Percentiles rank a stretch among this genome's conserved stretches.
phyloP scores from a whole-genome alignment of 768 basidiomycete species.

The Suillus decipiens region DNA sequence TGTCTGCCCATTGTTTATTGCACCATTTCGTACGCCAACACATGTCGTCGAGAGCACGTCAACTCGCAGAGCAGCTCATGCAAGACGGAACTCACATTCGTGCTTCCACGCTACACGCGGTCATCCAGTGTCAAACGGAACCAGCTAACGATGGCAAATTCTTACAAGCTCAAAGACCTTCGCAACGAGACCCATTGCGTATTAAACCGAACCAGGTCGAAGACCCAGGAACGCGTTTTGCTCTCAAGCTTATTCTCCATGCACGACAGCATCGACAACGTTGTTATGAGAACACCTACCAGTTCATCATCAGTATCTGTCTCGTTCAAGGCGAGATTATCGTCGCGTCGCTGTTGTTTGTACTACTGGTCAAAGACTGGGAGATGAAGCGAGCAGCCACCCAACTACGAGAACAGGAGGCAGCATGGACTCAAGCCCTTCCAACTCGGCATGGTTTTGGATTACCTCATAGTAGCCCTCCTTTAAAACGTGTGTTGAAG shows the following conservation, averaged over 20 bases:
- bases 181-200: constrained; percentile 18
- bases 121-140: constrained; percentile 32
- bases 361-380: constrained; percentile 63
- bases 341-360: constrained; percentile 72
- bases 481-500: constrained; percentile 33
- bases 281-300: constrained; percentile 62
- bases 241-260: constrained; percentile 51
- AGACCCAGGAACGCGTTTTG: constrained; percentile 46
- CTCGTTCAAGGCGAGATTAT: constrained; percentile 80
- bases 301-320: constrained; percentile 59
- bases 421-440: constrained; percentile 12
- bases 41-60: constrained; percentile 46
- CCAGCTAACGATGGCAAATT: constrained; percentile 18
- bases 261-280: constrained; percentile 57
- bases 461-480: constrained; percentile 15
- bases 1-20: constrained; percentile 63
- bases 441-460: constrained; percentile 21
- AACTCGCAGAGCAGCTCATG: constrained; percentile 55
- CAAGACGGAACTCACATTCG: constrained; percentile 51
- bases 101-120: constrained; percentile 47
- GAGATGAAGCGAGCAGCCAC: constrained; percentile 40
- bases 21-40: constrained; percentile 63
- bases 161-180: constrained; percentile 19
- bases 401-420: constrained; percentile 23
- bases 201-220: constrained; percentile 39